Evolutionary conservation across 2,329 filamentous ascomycete species (phyloP).

Genomic region (Aspergillus sp.): DNA sequence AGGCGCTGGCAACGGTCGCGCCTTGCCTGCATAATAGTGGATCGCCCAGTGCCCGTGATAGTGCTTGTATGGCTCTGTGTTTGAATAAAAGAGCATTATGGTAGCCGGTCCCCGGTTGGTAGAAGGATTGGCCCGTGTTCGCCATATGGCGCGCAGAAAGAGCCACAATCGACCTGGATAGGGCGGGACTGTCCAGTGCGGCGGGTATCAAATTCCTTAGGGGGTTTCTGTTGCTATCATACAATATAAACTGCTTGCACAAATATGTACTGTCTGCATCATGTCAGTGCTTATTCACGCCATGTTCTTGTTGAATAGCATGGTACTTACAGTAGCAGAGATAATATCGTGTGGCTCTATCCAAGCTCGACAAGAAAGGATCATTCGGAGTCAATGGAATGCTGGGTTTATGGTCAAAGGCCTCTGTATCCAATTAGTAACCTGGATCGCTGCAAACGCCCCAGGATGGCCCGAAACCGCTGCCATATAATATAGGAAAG

Average conservation of each 20-base stretch:
- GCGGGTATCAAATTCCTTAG: slow-evolving; percentile 23
- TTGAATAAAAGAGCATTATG: slow-evolving; percentile 25
- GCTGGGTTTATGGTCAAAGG: too few species aligned
- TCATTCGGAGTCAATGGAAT: too few species aligned
- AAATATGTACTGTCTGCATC: slow-evolving; percentile 23
- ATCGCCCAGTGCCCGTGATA: slow-evolving; percentile 15
- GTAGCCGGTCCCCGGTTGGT: slow-evolving; percentile 9
- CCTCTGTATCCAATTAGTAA: too few species aligned
- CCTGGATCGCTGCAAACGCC: too few species aligned
- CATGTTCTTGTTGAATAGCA: too few species aligned
- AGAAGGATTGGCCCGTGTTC: slow-evolving; percentile 18
- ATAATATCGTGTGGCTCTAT: slow-evolving; percentile 21
- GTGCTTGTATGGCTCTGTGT: slow-evolving; percentile 23
- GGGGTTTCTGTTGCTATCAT: slow-evolving; percentile 26
- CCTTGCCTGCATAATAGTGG: slow-evolving; percentile 10
- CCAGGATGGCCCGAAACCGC: too few species aligned
- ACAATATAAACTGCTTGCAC: slow-evolving; percentile 26
- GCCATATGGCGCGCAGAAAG: slow-evolving; percentile 27
- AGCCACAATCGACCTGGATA: slow-evolving; percentile 24
- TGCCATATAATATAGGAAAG: too few species aligned
- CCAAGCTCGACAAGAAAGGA: too few species aligned
- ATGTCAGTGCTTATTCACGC: too few species aligned
- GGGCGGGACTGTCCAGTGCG: slow-evolving; percentile 17
- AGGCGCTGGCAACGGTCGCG: slow-evolving; percentile 24
- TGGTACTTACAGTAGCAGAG: slow-evolving; percentile 26